phyloP scores from a whole-genome alignment of 768 basidiomycete species.

The Mrakia frigida region DNA sequence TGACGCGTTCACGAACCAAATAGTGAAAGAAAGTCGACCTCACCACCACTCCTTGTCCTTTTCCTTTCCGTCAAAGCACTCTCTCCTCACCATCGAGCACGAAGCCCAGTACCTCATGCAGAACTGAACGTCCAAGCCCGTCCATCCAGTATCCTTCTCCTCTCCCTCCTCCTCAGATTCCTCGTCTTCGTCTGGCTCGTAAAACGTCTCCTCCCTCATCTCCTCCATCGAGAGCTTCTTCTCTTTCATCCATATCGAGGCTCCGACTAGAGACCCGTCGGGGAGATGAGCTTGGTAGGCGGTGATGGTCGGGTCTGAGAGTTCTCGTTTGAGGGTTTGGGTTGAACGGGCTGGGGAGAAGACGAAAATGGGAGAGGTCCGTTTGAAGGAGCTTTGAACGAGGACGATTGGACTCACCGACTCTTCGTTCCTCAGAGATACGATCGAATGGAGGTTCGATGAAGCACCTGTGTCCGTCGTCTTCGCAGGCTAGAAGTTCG shows the following conservation, averaged over 20 bases:
- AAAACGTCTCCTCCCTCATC: not conserved
- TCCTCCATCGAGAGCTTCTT: not conserved
- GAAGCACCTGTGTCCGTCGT: not conserved
- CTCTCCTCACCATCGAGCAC: not conserved
- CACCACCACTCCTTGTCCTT: conserved; percentile 6
- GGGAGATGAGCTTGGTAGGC: conserved; percentile 12
- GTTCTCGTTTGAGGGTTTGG: not conserved
- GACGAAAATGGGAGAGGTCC: not conserved
- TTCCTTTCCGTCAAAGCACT: not conserved
- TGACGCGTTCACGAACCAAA: not conserved
- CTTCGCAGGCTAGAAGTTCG: conserved; percentile 5
- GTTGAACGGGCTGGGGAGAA: not conserved
- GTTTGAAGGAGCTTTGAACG: not conserved
- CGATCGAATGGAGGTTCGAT: conserved; percentile 12
- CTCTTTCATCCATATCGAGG: not conserved
- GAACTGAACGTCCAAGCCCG: not conserved
- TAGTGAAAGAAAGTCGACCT: not conserved
- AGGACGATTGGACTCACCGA: not conserved
- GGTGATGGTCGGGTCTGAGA: not conserved
- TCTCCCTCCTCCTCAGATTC: not conserved
- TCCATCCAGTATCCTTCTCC: not conserved
- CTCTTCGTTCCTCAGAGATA: not conserved
- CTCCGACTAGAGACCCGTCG: not conserved
- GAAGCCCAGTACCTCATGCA: not conserved
- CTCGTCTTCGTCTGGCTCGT: not conserved